phyloP scores from a whole-genome alignment of 495 filamentous ascomycete species.

The Cenococcum geophilum region DNA sequence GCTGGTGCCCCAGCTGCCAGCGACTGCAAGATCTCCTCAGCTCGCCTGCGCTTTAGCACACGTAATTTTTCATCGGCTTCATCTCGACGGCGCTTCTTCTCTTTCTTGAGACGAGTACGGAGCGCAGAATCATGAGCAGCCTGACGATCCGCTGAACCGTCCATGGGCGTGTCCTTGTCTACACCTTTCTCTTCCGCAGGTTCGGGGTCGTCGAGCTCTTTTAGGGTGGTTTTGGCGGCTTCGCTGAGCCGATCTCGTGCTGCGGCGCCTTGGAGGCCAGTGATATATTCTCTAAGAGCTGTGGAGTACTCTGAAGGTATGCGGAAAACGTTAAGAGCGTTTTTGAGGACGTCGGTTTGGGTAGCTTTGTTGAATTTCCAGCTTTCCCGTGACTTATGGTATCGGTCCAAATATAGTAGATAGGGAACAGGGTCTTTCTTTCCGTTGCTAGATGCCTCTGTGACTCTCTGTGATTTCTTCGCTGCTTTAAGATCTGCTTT shows the following conservation, averaged over 20 bases:
- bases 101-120: constrained; percentile 18
- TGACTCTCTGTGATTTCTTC: constrained; percentile 1
- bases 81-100: constrained; percentile 22
- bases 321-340: constrained; percentile 50
- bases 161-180: constrained; percentile 18
- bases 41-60: constrained; percentile 17
- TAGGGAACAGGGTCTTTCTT: constrained; percentile 38
- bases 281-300: constrained; percentile 22
- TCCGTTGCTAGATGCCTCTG: constrained; percentile 17
- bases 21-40: constrained; percentile 16
- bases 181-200: constrained; percentile 9
- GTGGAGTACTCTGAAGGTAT: constrained; percentile 19
- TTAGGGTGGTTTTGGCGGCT: constrained; percentile 28
- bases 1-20: constrained; percentile 11
- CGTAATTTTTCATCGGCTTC: constrained; percentile 26
- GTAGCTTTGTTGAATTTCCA: constrained; percentile 96
- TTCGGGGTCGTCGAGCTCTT: constrained; percentile 20
- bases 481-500: constrained; percentile 9
- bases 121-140: constrained; percentile 34
- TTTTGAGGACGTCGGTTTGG: constrained; percentile 75
- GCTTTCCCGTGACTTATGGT: constrained; percentile 54
- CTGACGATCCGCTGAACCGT: constrained; percentile 25
- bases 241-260: constrained; percentile 23
- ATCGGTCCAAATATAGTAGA: constrained; percentile 65
- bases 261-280: constrained; percentile 22